phyloP scores from a whole-genome alignment of 129 eudicot genomes.

The Helianthus annuus region DNA sequence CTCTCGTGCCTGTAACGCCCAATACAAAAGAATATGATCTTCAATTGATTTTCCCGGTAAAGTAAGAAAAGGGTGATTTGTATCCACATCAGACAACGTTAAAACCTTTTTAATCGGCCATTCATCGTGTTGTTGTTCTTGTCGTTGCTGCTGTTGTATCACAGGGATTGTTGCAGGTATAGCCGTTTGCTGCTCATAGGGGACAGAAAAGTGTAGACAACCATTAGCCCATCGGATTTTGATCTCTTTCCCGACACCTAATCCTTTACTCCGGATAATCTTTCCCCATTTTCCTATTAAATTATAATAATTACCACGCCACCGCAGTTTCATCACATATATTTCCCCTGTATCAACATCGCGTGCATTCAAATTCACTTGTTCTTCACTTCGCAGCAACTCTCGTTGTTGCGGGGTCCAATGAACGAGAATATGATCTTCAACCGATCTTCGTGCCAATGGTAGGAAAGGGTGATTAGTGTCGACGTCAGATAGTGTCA shows the following conservation, averaged over 20 bases:
- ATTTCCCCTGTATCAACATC: conserved; percentile 75
- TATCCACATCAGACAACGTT: conserved; percentile 82
- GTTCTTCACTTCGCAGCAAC: conserved; percentile 67
- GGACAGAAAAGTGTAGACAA: conserved; percentile 74
- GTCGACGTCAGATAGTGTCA: conserved; percentile 76
- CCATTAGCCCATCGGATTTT: conserved; percentile 75
- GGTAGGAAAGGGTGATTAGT: conserved; percentile 76
- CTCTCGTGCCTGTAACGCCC: conserved; percentile 78
- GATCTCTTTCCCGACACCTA: conserved; percentile 77
- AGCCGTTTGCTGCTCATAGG: conserved; percentile 46
- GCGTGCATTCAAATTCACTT: conserved; percentile 61
- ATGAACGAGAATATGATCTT: conserved; percentile 77
- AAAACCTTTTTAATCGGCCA: conserved; percentile 85
- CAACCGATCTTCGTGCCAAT: conserved; percentile 75
- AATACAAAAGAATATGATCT: conserved; percentile 72
- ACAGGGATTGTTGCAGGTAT: conserved; percentile 43
- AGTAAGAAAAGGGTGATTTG: conserved; percentile 83
- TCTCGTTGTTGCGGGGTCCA: conserved; percentile 68
- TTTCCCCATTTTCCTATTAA: conserved; percentile 84
- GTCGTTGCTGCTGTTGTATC: conserved; percentile 16
- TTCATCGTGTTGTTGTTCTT: conserved; percentile 42
- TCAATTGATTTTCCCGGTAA: conserved; percentile 80
- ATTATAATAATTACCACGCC: conserved; percentile 79
- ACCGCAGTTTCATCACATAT: conserved; percentile 74
- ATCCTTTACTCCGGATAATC: conserved; percentile 70